phyloP scores from a whole-genome alignment of 1,139 yeast genomes.

The Zygosaccharomyces pseudobailii region DNA sequence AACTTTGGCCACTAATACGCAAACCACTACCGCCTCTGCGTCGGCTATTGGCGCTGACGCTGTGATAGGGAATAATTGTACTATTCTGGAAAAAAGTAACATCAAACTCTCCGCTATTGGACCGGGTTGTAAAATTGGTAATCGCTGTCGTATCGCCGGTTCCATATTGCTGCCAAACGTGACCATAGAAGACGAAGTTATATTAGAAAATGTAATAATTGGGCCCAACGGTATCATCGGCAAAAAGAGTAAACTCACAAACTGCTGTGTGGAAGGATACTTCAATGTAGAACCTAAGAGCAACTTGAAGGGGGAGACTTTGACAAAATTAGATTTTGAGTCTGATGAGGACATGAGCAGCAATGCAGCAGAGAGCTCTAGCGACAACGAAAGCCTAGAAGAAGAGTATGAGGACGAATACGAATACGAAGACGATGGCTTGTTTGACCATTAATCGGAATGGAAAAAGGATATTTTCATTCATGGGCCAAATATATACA shows the following conservation, averaged over 20 bases:
- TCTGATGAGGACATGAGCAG: slow-evolving; percentile 32
- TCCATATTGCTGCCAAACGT: slow-evolving; percentile 73
- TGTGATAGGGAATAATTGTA: slow-evolving; percentile 55
- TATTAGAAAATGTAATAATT: slow-evolving; percentile 79
- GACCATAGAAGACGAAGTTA: slow-evolving; percentile 69
- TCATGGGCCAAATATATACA: neutral
- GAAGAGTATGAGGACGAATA: slow-evolving; percentile 40
- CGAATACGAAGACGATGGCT: slow-evolving; percentile 44
- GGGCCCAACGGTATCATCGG: slow-evolving; percentile 65
- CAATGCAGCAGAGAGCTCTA: slow-evolving; percentile 21
- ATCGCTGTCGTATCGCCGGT: slow-evolving; percentile 82
- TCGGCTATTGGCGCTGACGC: slow-evolving; percentile 90
- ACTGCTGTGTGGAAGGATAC: slow-evolving; percentile 81
- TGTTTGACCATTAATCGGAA: slow-evolving; percentile 42
- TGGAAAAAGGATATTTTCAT: neutral
- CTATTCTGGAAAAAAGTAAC: slow-evolving; percentile 71
- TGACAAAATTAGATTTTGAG: slow-evolving; percentile 56
- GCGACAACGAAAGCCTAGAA: slow-evolving; percentile 22
- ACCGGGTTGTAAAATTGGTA: slow-evolving; percentile 70
- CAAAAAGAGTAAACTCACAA: slow-evolving; percentile 55
- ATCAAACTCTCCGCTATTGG: slow-evolving; percentile 85
- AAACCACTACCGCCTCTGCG: slow-evolving; percentile 37
- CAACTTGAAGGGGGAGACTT: slow-evolving; percentile 76
- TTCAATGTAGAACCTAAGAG: slow-evolving; percentile 60
- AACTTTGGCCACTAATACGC: slow-evolving; percentile 38